Base-by-base conservation (phyloP, 495 filamentous ascomycete species). In the Halenospora varia region DNA sequence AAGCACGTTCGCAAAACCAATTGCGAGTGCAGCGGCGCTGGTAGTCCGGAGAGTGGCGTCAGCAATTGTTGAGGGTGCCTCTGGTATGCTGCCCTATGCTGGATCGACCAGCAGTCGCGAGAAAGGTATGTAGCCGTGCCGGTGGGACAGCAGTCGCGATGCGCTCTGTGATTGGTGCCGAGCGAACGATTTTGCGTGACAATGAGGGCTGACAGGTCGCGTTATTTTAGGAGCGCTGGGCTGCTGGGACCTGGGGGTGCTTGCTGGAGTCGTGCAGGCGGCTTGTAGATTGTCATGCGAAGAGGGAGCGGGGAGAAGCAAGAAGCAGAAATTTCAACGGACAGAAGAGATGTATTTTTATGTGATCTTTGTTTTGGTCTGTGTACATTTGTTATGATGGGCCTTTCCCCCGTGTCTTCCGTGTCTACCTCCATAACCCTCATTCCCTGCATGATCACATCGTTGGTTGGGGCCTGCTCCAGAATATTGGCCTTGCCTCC, bases 301-400 rank as follows among this genome's bases (percentile, higher is more conserved):
- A 49, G 25, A 10, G 25, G 4, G 17, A 46, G 42, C 42, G 13
- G 42, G 42, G 42, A 20, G 42, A 46, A 46, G 13, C 42, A 46
- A 46, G 8, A 20, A 46, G 15, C 4, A 46, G 42, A 46, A 20
- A 46, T 17, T n/a, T 40, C 35, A n/a, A 40, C 13, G 42, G 19
- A 46, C 8, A 17, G 42, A 46, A 17, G 42, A 9, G 15, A 9
- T n/a, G 6, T 46, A 4, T 46, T n/a, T 9, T 46, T 46, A 46
- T 46, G 42, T 46, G 8, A 46, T 55, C 29, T 26, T 41, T 35
- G 51, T 50, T 22, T 3, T 25, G 48, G 46, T 57, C 47, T 51
- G 55, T 51, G 35, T 29, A 45, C 54, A n/a, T 57, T 57, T 57
- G 55, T 57, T 57, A 41, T 57, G 55, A 52, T 45, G 17, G 35